phyloP scores from a whole-genome alignment of 2,329 filamentous ascomycete species.

The Venturia effusa region DNA sequence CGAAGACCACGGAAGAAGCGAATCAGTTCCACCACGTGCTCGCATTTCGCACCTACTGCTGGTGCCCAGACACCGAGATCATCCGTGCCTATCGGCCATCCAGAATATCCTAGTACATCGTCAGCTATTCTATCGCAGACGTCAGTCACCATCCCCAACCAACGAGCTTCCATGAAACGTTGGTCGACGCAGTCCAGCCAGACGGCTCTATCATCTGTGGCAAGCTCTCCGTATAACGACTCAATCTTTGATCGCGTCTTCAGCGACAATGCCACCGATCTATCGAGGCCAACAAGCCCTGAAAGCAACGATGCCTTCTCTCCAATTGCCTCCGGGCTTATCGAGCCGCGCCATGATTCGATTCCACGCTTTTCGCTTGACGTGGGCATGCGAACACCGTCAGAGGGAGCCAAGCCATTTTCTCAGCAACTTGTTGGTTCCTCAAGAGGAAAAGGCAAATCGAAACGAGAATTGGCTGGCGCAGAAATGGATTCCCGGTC shows the following conservation, averaged over 20 bases:
- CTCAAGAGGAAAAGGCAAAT: slow-evolving; percentile 5
- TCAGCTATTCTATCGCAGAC: slow-evolving; percentile 53
- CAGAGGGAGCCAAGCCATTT: not conserved
- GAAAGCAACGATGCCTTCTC: slow-evolving; percentile 44
- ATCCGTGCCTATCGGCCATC: slow-evolving; percentile 26
- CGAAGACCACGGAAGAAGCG: slow-evolving; percentile 64
- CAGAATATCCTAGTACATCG: slow-evolving; percentile 24
- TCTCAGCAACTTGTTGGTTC: not conserved
- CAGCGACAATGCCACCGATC: slow-evolving; percentile 46
- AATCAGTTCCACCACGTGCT: slow-evolving; percentile 50
- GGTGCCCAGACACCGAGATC: slow-evolving; percentile 26
- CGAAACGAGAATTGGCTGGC: not conserved
- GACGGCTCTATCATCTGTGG: slow-evolving; percentile 59
- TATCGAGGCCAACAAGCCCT: slow-evolving; percentile 70
- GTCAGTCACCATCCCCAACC: slow-evolving; percentile 45
- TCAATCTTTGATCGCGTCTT: slow-evolving; percentile 69
- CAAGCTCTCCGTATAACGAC: slow-evolving; percentile 70
- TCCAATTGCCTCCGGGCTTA: slow-evolving; percentile 46
- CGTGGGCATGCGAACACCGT: slow-evolving; percentile 1
- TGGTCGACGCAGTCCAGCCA: slow-evolving; percentile 55
- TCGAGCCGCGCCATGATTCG: slow-evolving; percentile 19
- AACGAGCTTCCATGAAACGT: slow-evolving; percentile 33
- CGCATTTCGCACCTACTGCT: slow-evolving; percentile 34
- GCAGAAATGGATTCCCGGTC: slow-evolving; percentile 4
- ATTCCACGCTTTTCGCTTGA: slow-evolving; percentile 29